phyloP scores from a whole-genome alignment of 352 stramenopile genomes.

The Phytophthora pluvialis region DNA sequence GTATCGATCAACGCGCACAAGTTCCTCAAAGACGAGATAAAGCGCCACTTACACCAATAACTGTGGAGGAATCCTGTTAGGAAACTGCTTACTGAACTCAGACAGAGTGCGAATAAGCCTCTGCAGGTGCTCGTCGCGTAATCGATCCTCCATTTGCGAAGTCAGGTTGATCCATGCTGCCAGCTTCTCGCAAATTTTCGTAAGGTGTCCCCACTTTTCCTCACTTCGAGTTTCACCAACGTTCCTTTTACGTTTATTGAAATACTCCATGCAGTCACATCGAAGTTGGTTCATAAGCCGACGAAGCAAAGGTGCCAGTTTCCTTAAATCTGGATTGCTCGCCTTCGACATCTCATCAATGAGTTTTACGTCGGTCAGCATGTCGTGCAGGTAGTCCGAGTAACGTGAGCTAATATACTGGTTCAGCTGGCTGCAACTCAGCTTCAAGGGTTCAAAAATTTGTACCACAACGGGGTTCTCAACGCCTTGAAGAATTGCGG shows the following conservation, averaged over 20 bases:
- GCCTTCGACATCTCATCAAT: not conserved
- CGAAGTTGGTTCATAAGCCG: constrained; percentile 3
- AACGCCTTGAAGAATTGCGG: constrained; percentile 1
- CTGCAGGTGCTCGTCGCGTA: not conserved
- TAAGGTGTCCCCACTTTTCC: constrained; percentile 2
- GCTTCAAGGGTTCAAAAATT: not conserved
- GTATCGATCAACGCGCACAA: no score
- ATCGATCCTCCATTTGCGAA: not conserved
- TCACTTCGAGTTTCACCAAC: not conserved
- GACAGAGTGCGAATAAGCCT: not conserved
- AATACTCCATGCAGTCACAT: constrained; percentile 8
- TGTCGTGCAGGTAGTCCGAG: constrained; percentile 9
- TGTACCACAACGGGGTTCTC: not conserved
- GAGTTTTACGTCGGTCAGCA: constrained; percentile 5
- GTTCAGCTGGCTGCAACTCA: constrained; percentile 4
- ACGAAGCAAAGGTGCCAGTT: not conserved
- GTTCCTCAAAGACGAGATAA: no score
- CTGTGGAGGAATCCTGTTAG: constrained; percentile 2
- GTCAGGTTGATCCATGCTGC: constrained; percentile 3
- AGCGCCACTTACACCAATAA: constrained; percentile 9
- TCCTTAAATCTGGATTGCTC: not conserved
- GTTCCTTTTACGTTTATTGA: not conserved
- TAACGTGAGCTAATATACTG: not conserved
- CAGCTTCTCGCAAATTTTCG: constrained; percentile 2
- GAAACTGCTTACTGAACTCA: constrained; percentile 10